Evolutionary conservation across 768 basidiomycete genomes (phyloP), one percentile per base, ranked within the genome.

Genomic region (Tylopilus sp.): DNA sequence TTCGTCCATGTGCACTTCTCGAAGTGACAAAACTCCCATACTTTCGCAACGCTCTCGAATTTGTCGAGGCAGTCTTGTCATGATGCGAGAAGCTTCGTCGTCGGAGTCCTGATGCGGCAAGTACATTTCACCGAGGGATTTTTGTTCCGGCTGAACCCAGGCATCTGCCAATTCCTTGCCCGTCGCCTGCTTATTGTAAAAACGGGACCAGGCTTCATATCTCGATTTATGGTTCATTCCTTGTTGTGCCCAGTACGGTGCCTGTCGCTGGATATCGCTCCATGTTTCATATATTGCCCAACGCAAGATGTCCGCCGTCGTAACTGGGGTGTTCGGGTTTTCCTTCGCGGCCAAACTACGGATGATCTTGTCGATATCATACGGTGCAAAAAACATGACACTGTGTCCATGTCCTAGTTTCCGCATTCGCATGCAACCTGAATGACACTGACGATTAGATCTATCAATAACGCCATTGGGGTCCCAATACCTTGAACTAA

Each of bases 401-500:
- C 33, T 36, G 15, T 45, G 44, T 4, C 44, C 44, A 17, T 45
- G 21, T 4, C 44, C 44, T 2, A 45, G 21, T 12, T 31, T 45
- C 11, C 44, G 44, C 44, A 45, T 45, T 15, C 44, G 44, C 44
- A 45, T 45, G 6, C 45, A 45, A n/a, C 31, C 44, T 45, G 20
- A 17, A 2, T 17, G n/a, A 9, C 2, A 28, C 11, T 28, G 28
- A 28, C 28, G 28, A 28, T 28, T 2, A 28, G 26, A 28, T 28
- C 11, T n/a, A 9, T 5, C 20, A 3, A 9, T 11, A 11, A 10
- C 28, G 11, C 11, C 3, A 7, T 28, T 10, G 28, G 1, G 18
- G 9, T 15, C 4, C 8, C 13, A 13, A 13, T 22, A 47, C 47
- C 38, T 47, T 47, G 47, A 8, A n/a, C 33, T n/a, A 47, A 39